Percentiles rank a stretch among this genome's conserved stretches.
Conservation (phyloP, 2,329 filamentous ascomycete species). For the Epichloe typhina region DNA sequence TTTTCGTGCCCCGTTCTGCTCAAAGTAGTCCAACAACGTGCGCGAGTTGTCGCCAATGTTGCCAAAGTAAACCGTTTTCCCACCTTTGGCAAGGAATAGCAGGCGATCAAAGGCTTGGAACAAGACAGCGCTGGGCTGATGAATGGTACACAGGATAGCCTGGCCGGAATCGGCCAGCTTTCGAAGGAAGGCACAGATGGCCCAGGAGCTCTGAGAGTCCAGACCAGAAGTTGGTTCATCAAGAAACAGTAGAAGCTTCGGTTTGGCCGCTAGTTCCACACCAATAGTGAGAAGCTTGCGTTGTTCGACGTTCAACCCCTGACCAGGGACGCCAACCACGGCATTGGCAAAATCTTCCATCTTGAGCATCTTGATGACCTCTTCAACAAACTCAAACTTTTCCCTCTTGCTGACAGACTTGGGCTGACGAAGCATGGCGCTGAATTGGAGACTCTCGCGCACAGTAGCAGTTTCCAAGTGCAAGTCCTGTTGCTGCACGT, state of each 20-base stretch:
- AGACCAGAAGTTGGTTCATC: constrained; percentile 50
- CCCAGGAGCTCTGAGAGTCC: constrained; percentile 50
- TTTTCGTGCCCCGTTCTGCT: constrained; percentile 44
- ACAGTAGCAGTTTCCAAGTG: constrained; percentile 43
- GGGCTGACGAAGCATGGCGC: constrained; percentile 45
- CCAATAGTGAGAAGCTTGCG: constrained; percentile 49
- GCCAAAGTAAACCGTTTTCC: constrained; percentile 57
- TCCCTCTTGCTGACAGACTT: constrained; percentile 37
- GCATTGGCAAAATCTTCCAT: constrained; percentile 56
- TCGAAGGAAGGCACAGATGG: constrained; percentile 47
- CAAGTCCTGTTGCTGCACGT: constrained; percentile 54
- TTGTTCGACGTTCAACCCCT: constrained; percentile 48
- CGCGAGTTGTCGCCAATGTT: constrained; percentile 47
- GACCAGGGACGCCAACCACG: constrained; percentile 49
- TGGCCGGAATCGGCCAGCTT: constrained; percentile 44
- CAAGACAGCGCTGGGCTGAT: constrained; percentile 39
- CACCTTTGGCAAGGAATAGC: constrained; percentile 50
- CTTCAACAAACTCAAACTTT: constrained; percentile 49
- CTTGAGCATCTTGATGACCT: constrained; percentile 51
- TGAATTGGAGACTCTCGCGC: constrained; percentile 40
- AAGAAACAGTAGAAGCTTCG: constrained; percentile 45
- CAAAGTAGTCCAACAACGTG: constrained; percentile 50
- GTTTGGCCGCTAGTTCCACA: constrained; percentile 44
- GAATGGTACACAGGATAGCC: constrained; percentile 41
- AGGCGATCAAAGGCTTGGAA: constrained; percentile 47